Evolutionary conservation across 2,329 filamentous ascomycete genomes (phyloP).

Genomic region (Thelonectria discophora): DNA sequence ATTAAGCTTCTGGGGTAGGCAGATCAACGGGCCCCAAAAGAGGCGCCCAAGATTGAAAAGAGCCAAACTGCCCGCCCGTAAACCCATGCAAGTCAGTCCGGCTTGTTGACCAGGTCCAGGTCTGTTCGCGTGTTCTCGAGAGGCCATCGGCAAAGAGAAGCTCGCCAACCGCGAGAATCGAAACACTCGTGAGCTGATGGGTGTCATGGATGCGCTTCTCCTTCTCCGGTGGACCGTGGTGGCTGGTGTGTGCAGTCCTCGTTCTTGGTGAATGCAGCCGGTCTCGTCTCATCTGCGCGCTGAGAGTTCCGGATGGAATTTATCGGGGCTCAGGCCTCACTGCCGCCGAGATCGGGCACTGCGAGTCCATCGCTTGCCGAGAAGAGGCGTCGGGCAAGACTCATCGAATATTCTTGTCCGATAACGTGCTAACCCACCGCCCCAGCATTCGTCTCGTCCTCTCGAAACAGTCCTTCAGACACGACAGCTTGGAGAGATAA

Average conservation of each 20-base stretch:
- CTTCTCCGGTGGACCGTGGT: constrained; percentile 10
- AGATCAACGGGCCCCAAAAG: constrained; percentile 29
- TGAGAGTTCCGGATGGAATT: neutral
- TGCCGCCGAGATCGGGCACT: constrained; percentile 12
- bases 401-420: neutral
- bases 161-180: neutral
- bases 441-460: neutral
- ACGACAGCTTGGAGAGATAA: constrained; percentile 24
- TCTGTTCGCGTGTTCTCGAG: neutral
- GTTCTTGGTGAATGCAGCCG: neutral
- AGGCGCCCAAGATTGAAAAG: neutral
- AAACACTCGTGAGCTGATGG: constrained; percentile 6
- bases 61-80: too few species aligned
- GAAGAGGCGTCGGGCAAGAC: constrained; percentile 4
- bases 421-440: constrained; percentile 2
- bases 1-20: constrained; percentile 39
- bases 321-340: neutral
- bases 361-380: neutral
- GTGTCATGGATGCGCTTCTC: neutral
- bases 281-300: neutral
- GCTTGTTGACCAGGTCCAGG: neutral
- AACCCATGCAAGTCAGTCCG: constrained; percentile 21
- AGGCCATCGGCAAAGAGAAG: too few species aligned
- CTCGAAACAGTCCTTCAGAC: too few species aligned
- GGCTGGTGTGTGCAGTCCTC: constrained; percentile 2